Evolutionary conservation across 2,329 filamentous ascomycete species (phyloP), one percentile per base, ranked within the genome.

Genomic region (Erysiphe pulchra): DNA sequence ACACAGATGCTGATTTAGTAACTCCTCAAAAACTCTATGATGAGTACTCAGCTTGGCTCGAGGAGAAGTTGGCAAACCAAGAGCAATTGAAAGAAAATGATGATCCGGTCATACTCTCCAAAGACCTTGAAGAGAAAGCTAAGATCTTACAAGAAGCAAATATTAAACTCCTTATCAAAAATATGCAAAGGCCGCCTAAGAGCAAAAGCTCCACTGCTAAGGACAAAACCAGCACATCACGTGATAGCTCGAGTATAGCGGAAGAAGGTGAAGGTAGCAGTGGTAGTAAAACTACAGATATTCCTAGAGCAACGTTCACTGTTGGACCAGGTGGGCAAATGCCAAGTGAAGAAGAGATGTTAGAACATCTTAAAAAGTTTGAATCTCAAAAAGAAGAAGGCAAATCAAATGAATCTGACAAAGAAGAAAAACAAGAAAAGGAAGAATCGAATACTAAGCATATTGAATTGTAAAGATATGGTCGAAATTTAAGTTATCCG

Each of bases 101-200:
- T 10, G 76, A 95, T 52, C 81, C 84, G 0, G 76, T 77, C 7
- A 66, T 93, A 9, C 69, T 78, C 0, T 65, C 75, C 51, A 76
- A 77, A 56, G 86, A 93, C 28, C 61, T 93, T 30, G 65, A 74
- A 47, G 67, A 66, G 20, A 79, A 78, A 60, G 69, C 75, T 14
- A 73, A 76, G 54, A 73, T 80, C 58, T 68, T 95, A 7, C 74
- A 79, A 57, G 75, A 80, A 57, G 71, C 69, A 4, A 72, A 74
- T 53, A 70, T 78, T 58, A 73, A 83, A 20, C 67, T 86, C 43
- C 69, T 83, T 46, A 72, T 78, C 65, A 79, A 75, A 65, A 72
- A 72, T 47, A 71, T 79, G 54, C 67, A 68, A 54, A 68, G 68
- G 53, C 68, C 69, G 45, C 52, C 45, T 18, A 62, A 63, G 53